Evolutionary conservation across 192 early-diverging fungal species (phyloP).

Genomic region (Powellomyces hirtus): DNA sequence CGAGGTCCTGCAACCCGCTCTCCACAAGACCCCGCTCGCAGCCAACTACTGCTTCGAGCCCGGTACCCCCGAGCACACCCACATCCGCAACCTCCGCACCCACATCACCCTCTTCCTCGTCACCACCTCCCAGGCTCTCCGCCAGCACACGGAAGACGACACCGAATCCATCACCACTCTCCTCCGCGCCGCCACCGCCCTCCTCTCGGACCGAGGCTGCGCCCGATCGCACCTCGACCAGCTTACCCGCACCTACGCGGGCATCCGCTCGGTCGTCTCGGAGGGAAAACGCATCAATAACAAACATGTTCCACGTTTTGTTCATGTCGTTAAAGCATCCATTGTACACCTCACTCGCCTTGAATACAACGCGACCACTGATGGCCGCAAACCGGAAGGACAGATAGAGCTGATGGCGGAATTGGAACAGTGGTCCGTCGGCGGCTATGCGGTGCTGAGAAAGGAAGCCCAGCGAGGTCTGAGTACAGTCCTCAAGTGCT

Average conservation of each 20-base stretch:
- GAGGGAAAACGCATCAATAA: conserved; percentile 39
- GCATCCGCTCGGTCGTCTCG: not conserved
- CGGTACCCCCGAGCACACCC: conserved; percentile 47
- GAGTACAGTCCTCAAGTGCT: conserved; percentile 5
- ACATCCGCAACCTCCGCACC: conserved; percentile 50
- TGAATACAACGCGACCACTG: conserved; percentile 52
- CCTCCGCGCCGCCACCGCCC: conserved; percentile 53
- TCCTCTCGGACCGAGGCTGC: conserved; percentile 54
- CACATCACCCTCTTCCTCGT: conserved; percentile 53
- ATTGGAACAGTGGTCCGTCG: conserved; percentile 53
- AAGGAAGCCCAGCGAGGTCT: conserved; percentile 31
- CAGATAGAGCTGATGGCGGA: conserved; percentile 53
- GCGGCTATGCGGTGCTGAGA: conserved; percentile 38
- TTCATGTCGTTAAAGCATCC: conserved; percentile 49
- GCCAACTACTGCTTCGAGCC: conserved; percentile 71
- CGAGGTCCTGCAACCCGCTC: not conserved
- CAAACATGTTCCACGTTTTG: conserved; percentile 47
- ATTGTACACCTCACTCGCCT: conserved; percentile 54
- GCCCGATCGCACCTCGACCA: conserved; percentile 22
- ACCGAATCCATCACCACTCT: conserved; percentile 71
- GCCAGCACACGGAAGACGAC: conserved; percentile 64
- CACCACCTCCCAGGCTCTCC: conserved; percentile 51
- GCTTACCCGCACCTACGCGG: not conserved
- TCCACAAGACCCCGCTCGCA: conserved; percentile 31
- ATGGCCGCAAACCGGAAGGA: conserved; percentile 42